Evolutionary conservation across 441 rosid species (phyloP).

Genomic region (Brassica balearica): DNA sequence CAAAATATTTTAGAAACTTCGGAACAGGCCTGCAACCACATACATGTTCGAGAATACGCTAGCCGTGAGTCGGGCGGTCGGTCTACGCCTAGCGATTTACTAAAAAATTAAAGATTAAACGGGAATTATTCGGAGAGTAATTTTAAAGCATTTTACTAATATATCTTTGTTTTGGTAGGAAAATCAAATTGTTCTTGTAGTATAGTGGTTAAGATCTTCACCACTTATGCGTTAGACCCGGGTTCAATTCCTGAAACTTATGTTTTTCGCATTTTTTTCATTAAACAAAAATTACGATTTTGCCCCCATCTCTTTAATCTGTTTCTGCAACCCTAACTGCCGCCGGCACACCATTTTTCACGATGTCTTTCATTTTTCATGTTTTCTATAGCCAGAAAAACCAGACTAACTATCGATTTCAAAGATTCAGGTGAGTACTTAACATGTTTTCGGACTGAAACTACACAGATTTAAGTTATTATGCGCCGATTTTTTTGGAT

Average conservation of each 20-base stretch:
- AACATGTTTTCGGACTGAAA: not conserved
- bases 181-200: too few species aligned
- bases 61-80: not conserved
- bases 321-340: not conserved
- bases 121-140: not conserved
- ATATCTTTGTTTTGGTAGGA: too few species aligned
- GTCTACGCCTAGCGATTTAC: not conserved
- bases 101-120: not conserved
- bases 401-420: not conserved
- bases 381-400: not conserved
- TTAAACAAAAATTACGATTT: not conserved
- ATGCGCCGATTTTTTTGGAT: not conserved
- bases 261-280: too few species aligned
- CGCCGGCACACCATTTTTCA: not conserved
- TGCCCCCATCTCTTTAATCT: not conserved
- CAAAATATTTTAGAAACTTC: not conserved
- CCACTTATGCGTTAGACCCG: too few species aligned
- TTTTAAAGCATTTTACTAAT: too few species aligned
- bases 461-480: not conserved
- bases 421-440: not conserved
- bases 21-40: not conserved
- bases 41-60: not conserved
- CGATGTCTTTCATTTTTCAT: not conserved
- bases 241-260: too few species aligned
- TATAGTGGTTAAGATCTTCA: too few species aligned